Evolutionary conservation across 2,329 filamentous ascomycete species (phyloP).

Genomic region (Drechmeria coniospora): DNA sequence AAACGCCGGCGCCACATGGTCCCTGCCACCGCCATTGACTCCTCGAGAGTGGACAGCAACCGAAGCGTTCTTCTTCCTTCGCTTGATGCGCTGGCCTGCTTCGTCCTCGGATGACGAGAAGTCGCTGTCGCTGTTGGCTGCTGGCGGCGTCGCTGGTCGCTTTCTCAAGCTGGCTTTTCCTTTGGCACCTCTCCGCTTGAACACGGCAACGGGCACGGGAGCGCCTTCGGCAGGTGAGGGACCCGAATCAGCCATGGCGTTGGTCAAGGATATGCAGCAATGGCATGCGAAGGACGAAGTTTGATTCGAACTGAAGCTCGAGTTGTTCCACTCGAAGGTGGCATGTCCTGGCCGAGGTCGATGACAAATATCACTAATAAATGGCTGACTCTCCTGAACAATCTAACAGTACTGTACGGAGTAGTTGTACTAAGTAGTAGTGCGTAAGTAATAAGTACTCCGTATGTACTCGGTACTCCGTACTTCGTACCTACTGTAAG

Average conservation of each 20-base stretch:
- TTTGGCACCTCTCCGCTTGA: conserved; percentile 76
- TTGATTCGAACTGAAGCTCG: no score
- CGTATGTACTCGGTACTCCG: no score
- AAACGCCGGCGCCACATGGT: conserved; percentile 37
- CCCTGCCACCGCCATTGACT: conserved; percentile 15
- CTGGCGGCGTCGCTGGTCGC: conserved; percentile 62
- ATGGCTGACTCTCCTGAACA: no score
- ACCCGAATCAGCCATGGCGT: conserved; percentile 1
- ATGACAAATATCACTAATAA: no score
- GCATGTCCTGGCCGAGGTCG: no score
- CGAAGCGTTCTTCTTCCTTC: conserved; percentile 51
- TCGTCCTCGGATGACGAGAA: conserved; percentile 66
- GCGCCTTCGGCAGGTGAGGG: conserved; percentile 8
- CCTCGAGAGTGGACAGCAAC: conserved; percentile 50
- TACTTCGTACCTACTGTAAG: no score
- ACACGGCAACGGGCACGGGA: conserved; percentile 49
- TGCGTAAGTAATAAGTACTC: no score
- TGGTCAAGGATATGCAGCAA: no score
- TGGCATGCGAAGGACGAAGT: no score
- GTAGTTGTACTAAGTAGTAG: no score
- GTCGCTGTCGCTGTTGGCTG: conserved; percentile 42
- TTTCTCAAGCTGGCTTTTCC: conserved; percentile 67
- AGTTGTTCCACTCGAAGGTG: no score
- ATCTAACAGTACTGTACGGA: no score
- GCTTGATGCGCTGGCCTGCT: conserved; percentile 61